Evolutionary conservation across 805 yeast species (phyloP).

Genomic region (Candida glaebosa): DNA sequence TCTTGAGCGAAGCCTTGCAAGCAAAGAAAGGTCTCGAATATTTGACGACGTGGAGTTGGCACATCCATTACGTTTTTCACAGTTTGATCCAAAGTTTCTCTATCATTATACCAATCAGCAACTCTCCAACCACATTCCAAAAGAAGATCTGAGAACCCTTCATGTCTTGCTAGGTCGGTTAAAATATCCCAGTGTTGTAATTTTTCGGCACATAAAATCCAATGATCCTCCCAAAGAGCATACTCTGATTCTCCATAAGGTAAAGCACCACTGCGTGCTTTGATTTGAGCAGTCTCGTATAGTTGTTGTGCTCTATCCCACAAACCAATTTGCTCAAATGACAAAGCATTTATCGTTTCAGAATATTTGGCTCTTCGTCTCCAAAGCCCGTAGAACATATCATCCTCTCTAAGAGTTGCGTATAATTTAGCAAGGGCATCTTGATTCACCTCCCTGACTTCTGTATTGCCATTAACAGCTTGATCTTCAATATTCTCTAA

Average conservation of each 20-base stretch:
- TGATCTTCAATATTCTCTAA: constrained; percentile 63
- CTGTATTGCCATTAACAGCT: constrained; percentile 63
- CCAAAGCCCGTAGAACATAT: constrained; percentile 98
- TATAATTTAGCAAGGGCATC: constrained; percentile 91
- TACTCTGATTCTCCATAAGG: constrained; percentile 97
- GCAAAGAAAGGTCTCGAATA: constrained; percentile 89
- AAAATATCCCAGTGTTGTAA: constrained; percentile 97
- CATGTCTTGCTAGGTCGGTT: constrained; percentile 95
- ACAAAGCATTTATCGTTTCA: constrained; percentile 88
- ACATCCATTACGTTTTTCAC: constrained; percentile 97
- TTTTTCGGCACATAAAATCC: constrained; percentile 97
- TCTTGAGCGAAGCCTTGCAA: constrained; percentile 93
- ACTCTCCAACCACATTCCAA: constrained; percentile 99
- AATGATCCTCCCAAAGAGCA: constrained; percentile 96
- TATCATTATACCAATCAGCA: constrained; percentile 95
- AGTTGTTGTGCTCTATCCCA: constrained; percentile 93
- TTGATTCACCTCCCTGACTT: constrained; percentile 77
- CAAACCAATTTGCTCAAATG: constrained; percentile 91
- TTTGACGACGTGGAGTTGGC: constrained; percentile 95
- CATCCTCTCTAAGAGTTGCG: constrained; percentile 86
- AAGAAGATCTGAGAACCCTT: constrained; percentile 90
- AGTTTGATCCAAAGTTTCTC: constrained; percentile 90
- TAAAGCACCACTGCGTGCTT: constrained; percentile 89
- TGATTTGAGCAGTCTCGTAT: constrained; percentile 94
- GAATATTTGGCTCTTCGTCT: constrained; percentile 91